Conservation (phyloP, 208 protist species). For the Trypanosoma grayi region DNA sequence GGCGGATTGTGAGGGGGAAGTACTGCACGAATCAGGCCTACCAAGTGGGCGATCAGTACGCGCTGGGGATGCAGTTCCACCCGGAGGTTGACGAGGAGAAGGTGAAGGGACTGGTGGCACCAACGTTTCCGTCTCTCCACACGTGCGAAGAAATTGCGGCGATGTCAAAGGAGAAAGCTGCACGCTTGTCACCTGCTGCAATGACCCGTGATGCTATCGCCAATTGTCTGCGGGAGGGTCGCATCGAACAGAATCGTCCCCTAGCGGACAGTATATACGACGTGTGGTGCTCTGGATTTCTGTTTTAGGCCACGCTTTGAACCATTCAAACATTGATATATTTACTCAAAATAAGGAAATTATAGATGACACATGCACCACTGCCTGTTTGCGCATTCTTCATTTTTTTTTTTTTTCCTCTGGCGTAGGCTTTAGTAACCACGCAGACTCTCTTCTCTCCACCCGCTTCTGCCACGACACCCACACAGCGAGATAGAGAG, state of each 20-base stretch:
- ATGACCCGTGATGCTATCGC: conserved; percentile 24
- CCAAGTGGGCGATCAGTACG: conserved; percentile 32
- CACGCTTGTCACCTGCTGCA: conserved; percentile 2
- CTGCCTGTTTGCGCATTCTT: neutral
- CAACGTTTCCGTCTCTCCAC: conserved; percentile 2
- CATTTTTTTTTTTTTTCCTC: conserved; percentile 4
- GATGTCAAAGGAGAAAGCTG: conserved; percentile 17
- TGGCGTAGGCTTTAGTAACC: neutral
- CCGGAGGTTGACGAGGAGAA: conserved; percentile 31
- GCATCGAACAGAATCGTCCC: conserved; percentile 22
- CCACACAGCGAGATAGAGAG: too few species aligned
- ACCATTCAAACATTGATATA: too few species aligned
- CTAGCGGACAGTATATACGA: conserved; percentile 32
- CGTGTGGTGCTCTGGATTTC: conserved; percentile 29
- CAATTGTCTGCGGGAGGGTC: conserved; percentile 7
- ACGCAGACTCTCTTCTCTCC: too few species aligned
- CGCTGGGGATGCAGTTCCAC: conserved; percentile 35
- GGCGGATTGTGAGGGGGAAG: conserved; percentile 19
- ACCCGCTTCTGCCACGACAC: too few species aligned
- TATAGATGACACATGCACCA: neutral
- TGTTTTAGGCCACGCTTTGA: too few species aligned
- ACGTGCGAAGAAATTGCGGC: conserved; percentile 16
- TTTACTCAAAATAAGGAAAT: neutral
- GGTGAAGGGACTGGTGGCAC: conserved; percentile 5
- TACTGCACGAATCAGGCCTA: conserved; percentile 34